Percentiles rank a stretch among this genome's conserved stretches.
These are phyloP conservation scores for Laburnicola sp. DNA, from an alignment of 2,329 filamentous ascomycete species.

Conservation along the genomic window DNA sequence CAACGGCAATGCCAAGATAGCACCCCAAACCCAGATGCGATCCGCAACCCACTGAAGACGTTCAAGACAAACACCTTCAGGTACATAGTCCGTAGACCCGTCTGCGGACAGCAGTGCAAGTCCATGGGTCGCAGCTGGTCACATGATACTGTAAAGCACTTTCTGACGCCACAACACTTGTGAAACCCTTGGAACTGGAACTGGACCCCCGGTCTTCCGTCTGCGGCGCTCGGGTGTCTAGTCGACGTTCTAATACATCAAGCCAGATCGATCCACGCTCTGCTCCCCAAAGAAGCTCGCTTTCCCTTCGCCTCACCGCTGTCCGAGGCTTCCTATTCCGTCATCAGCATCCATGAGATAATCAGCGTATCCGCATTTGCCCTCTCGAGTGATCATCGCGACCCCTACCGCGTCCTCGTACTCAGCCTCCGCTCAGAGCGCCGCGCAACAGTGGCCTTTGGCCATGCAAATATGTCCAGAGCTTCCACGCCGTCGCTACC, in stretches of 20 bases:
- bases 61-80: slow-evolving; percentile 1
- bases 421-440: slow-evolving; percentile 36
- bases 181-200: slow-evolving; percentile 6
- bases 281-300: slow-evolving; percentile 2
- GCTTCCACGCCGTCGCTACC: slow-evolving; percentile 62
- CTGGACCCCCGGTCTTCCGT: slow-evolving; percentile 6
- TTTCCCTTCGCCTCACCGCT: slow-evolving; percentile 1
- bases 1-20: slow-evolving; percentile 10
- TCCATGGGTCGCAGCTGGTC: not conserved
- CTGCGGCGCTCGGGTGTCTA: slow-evolving; percentile 14
- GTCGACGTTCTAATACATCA: slow-evolving; percentile 13
- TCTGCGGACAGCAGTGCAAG: not conserved
- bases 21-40: not conserved
- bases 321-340: not conserved
- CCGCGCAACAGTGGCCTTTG: slow-evolving; percentile 36
- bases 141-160: not conserved
- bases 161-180: not conserved
- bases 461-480: slow-evolving; percentile 65
- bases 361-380: slow-evolving; percentile 6
- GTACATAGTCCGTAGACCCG: not conserved
- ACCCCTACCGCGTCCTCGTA: slow-evolving; percentile 16
- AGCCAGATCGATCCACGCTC: slow-evolving; percentile 8
- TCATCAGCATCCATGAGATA: slow-evolving; percentile 30
- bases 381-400: slow-evolving; percentile 9
- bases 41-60: slow-evolving; percentile 3